Base-by-base conservation (phyloP, 2,329 filamentous ascomycete genomes). In the Exophiala spinifera region DNA sequence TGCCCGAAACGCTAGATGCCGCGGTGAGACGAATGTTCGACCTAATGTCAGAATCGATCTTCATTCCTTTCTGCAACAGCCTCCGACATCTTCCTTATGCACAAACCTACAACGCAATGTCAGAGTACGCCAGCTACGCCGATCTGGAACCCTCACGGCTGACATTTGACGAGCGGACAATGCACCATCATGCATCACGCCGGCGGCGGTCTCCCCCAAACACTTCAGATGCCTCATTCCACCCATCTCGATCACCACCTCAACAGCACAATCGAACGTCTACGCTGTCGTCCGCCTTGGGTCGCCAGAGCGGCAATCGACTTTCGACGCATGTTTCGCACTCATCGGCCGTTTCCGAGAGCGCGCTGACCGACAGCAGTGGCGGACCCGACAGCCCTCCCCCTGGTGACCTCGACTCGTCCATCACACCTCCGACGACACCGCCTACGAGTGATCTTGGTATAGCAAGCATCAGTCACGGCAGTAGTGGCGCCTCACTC, bases 11-110 rank as follows among this genome's bases (percentile, higher is more conserved):
- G 51, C 77, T 99, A 14, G 87, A 95, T 56, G 82, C 88, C 47
- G 91, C 94, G 17, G 88, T 95, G 20, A 81, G 82, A 58, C 95
- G 96, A 57, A 89, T 96, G 37, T 91, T 92, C 70, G 94, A 97
- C 64, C 77, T 99, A 52, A 97, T 99, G 91, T 95, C 96, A 65
- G 94, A 97, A 69, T 96, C 91, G 3, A 89, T 97, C 0, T 78
- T 97, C 48, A 85, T 96, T 0, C 91, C 92, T 0, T 99, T 97
- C 68, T 79, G 97, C 50, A 92, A 96, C 71, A 81, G 78, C 59
- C 74, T 79, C 45, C 77, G 76, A 55, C 73, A 76, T 1, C 74
- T 78, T 42, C 73, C 75, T 1, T 67, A 70, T 28, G 74, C 79
- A n/a, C 63, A 69, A 39, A 72, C 76, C 43, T 69, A 66, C 42